A percentile compares a stretch with the other conserved stretches of the same genome.
Conservation (phyloP, 2,329 filamentous ascomycete genomes). For the Helotiales sp. region DNA sequence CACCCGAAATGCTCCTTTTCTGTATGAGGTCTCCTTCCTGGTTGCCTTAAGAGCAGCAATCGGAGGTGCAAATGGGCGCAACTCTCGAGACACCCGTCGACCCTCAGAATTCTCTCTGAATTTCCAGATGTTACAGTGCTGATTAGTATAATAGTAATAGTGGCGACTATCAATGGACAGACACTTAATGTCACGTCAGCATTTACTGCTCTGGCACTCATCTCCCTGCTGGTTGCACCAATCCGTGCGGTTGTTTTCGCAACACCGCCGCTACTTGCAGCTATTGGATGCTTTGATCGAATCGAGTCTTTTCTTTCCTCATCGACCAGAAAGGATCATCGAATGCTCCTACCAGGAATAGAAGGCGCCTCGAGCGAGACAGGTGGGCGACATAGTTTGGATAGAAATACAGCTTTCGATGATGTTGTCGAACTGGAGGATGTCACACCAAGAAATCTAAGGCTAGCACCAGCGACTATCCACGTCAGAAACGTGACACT, state of each 20-base stretch:
- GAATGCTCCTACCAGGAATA: conserved; percentile 5
- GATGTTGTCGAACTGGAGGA: conserved; percentile 19
- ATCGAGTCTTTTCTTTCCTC: conserved; percentile 39
- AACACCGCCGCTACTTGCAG: conserved; percentile 39
- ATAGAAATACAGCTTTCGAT: background rate
- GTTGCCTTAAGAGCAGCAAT: too few relatives aligned
- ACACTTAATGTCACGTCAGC: conserved; percentile 30
- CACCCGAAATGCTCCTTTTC: too few relatives aligned
- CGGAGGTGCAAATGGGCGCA: too few relatives aligned
- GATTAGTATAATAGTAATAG: too few relatives aligned
- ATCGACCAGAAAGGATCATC: conserved; percentile 14
- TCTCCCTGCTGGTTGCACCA: conserved; percentile 40
- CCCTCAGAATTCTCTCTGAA: too few relatives aligned
- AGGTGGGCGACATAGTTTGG: background rate
- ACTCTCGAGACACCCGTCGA: too few relatives aligned
- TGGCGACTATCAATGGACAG: conserved; percentile 30
- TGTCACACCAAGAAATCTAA: background rate
- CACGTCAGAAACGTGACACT: conserved; percentile 22
- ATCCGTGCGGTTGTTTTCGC: conserved; percentile 41
- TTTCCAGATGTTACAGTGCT: too few relatives aligned
- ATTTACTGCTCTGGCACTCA: conserved; percentile 44
- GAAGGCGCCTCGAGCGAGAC: background rate
- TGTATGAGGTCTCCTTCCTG: too few relatives aligned
- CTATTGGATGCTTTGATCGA: conserved; percentile 40
- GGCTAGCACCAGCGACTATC: conserved; percentile 14